phyloP scores from a whole-genome alignment of 768 basidiomycete species.

The Pleurotus platypus region DNA sequence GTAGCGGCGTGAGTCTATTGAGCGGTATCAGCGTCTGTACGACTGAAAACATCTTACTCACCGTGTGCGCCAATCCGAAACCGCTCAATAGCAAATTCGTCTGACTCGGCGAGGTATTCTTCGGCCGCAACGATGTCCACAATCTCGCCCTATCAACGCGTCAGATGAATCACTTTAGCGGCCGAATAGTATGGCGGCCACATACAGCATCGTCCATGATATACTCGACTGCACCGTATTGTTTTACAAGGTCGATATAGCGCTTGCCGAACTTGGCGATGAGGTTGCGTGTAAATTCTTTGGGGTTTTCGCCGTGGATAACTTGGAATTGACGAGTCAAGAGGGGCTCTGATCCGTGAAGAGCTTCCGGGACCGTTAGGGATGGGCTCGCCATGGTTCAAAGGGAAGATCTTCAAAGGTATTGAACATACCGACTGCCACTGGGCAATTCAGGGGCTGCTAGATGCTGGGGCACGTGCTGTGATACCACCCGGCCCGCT shows the following conservation, averaged over 20 bases:
- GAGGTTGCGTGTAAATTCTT: not conserved
- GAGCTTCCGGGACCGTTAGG: not conserved
- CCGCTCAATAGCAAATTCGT: not conserved
- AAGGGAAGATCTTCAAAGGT: too few relatives aligned
- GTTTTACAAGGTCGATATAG: not conserved
- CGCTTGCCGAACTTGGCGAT: slow-evolving; percentile 2
- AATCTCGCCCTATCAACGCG: not conserved
- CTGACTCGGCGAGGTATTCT: slow-evolving; percentile 5
- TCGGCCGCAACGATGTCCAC: not conserved
- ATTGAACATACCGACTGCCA: too few relatives aligned
- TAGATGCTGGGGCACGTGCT: too few relatives aligned
- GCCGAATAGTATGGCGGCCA: not conserved
- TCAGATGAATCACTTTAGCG: too few relatives aligned
- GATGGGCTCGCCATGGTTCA: too few relatives aligned
- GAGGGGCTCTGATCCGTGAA: not conserved
- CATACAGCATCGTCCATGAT: not conserved
- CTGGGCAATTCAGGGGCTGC: too few relatives aligned
- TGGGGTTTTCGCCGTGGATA: not conserved
- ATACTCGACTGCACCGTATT: slow-evolving; percentile 6
- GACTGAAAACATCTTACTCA: not conserved
- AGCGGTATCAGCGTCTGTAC: too few relatives aligned
- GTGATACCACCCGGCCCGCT: too few relatives aligned
- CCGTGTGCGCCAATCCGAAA: not conserved
- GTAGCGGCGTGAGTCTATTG: not conserved
- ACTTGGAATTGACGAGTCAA: not conserved